phyloP scores from a whole-genome alignment of 345 rosid species.

The Populus alba region DNA sequence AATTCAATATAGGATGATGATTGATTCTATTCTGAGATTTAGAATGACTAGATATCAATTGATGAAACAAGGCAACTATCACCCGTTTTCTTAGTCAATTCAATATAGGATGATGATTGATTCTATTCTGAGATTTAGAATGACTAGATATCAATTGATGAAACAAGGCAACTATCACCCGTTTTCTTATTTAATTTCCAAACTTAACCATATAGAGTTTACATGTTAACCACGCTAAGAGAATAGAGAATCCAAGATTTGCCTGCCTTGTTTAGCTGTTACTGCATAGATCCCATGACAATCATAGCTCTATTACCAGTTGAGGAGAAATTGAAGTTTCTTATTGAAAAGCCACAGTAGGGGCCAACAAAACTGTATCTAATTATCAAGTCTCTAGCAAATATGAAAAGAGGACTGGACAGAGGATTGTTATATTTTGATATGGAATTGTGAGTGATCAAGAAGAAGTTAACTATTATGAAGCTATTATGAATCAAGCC shows the following conservation, averaged over 20 bases:
- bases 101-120: background rate
- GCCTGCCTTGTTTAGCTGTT: background rate
- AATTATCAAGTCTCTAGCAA: background rate
- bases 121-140: background rate
- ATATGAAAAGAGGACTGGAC: background rate
- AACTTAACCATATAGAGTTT: background rate
- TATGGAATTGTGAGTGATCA: background rate
- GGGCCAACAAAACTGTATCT: background rate
- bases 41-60: background rate
- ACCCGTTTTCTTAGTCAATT: background rate
- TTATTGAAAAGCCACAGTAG: background rate
- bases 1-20: background rate
- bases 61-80: background rate
- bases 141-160: background rate
- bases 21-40: background rate
- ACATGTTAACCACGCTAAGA: background rate
- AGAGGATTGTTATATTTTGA: background rate
- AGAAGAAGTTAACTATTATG: background rate
- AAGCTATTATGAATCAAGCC: background rate
- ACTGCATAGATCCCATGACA: background rate
- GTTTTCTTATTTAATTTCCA: background rate
- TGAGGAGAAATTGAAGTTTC: background rate
- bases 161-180: background rate
- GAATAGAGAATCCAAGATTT: background rate
- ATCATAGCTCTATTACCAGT: background rate